Evolutionary conservation across 371 early-diverging fungal genomes (phyloP).

Genomic region (Haplosporangium sp.): DNA sequence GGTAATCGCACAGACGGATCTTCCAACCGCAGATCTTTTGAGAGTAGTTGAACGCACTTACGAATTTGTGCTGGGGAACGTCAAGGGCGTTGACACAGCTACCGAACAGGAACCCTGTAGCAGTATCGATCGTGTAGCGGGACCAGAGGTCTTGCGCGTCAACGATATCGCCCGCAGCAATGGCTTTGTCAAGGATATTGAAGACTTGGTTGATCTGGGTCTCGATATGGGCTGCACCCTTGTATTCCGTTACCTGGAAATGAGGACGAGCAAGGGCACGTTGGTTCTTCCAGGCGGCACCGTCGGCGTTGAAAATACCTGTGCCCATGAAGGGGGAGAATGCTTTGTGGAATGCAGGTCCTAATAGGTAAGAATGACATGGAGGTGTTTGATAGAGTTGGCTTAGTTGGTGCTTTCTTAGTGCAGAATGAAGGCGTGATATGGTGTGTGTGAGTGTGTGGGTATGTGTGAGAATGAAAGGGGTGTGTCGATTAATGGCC

Average conservation of each 20-base stretch:
- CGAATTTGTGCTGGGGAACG: slow-evolving; percentile 46
- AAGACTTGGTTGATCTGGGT: slow-evolving; percentile 55
- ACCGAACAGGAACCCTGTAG: slow-evolving; percentile 52
- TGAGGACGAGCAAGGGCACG: slow-evolving; percentile 53
- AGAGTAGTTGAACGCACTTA: slow-evolving; percentile 50
- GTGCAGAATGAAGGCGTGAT: neutral
- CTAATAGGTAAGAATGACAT: slow-evolving; percentile 7
- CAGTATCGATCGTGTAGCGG: slow-evolving; percentile 52
- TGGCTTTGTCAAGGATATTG: slow-evolving; percentile 40
- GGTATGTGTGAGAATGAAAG: neutral
- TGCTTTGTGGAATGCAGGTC: slow-evolving; percentile 47
- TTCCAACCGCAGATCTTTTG: slow-evolving; percentile 54
- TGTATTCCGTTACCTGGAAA: slow-evolving; percentile 56
- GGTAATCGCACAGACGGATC: slow-evolving; percentile 56
- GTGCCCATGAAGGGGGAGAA: slow-evolving; percentile 56
- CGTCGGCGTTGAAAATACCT: slow-evolving; percentile 54
- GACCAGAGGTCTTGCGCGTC: slow-evolving; percentile 55
- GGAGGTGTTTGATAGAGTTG: neutral
- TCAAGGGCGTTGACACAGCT: slow-evolving; percentile 45
- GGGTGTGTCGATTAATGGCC: neutral
- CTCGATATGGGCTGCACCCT: slow-evolving; percentile 55
- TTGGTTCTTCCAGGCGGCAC: slow-evolving; percentile 55
- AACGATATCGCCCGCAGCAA: slow-evolving; percentile 31
- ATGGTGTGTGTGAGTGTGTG: neutral
- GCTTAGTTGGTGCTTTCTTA: too few species aligned